Percentiles rank a stretch among this genome's conserved stretches.
phyloP scores from a whole-genome alignment of 306 rosid genomes.

The Prunus dulcis region DNA sequence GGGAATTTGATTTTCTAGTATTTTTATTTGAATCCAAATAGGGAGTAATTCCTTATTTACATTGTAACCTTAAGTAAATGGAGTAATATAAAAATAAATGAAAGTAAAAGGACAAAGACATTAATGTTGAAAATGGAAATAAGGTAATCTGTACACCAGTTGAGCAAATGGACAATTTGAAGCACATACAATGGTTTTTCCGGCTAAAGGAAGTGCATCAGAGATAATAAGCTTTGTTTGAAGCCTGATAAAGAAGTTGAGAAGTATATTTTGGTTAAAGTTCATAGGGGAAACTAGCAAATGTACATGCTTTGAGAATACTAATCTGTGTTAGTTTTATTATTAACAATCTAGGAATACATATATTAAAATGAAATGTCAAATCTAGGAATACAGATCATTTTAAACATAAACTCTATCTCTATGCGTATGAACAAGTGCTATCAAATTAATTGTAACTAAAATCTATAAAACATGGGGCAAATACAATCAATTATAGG shows the following conservation, averaged over 20 bases:
- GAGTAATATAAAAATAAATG: no score
- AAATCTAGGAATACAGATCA: not conserved
- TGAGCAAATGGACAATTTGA: no score
- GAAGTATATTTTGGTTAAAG: not conserved
- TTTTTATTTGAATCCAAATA: no score
- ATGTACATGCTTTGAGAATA: not conserved
- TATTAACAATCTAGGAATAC: not conserved
- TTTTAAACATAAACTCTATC: not conserved
- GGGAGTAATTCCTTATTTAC: no score
- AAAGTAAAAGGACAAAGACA: no score
- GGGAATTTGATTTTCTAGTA: no score
- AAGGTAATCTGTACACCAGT: no score
- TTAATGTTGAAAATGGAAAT: no score
- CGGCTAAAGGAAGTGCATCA: not conserved
- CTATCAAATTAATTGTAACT: not conserved
- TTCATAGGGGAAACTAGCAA: not conserved
- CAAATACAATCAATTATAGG: not conserved
- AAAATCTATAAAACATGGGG: not conserved
- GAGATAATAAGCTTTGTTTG: not conserved
- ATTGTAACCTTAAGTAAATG: no score
- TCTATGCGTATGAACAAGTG: not conserved
- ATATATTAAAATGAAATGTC: not conserved
- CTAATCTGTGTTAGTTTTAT: not conserved
- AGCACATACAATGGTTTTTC: no score
- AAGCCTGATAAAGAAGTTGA: not conserved